phyloP scores from a whole-genome alignment of 192 early-diverging fungal genomes.

The Ramicandelaber brevisporus region DNA sequence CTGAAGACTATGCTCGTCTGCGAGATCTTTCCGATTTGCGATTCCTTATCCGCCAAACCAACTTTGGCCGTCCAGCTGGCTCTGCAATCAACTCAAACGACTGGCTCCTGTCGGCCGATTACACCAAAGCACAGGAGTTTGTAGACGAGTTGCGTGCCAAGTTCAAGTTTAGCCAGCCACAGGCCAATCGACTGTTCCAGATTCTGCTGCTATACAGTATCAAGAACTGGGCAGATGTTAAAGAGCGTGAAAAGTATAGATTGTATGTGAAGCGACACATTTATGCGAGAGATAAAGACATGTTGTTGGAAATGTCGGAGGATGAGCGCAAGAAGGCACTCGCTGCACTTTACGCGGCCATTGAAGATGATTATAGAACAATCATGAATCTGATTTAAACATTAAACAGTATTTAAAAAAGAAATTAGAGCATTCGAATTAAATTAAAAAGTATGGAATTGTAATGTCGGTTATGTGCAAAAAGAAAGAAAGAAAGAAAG shows the following conservation, averaged over 20 bases:
- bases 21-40: conserved; percentile 65
- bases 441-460: too few species aligned
- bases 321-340: conserved; percentile 42
- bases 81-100: too few species aligned
- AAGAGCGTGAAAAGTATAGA: conserved; percentile 26
- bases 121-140: too few species aligned
- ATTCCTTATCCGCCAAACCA: conserved; percentile 22
- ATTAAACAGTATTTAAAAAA: too few species aligned
- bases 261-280: conserved; percentile 65
- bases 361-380: conserved; percentile 52
- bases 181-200: conserved; percentile 62
- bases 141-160: conserved; percentile 20
- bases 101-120: conserved; percentile 29
- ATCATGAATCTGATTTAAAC: conserved; percentile 20
- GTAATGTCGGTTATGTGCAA: too few species aligned
- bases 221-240: conserved; percentile 20
- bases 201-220: conserved; percentile 35
- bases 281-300: conserved; percentile 58
- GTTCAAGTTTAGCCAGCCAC: conserved; percentile 61
- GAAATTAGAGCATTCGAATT: too few species aligned
- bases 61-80: conserved; percentile 30
- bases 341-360: conserved; percentile 40
- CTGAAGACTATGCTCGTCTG: conserved; percentile 63
- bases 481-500: too few species aligned
- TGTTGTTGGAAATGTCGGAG: conserved; percentile 29